Evolutionary conservation across 352 stramenopile species (phyloP), one percentile per base, ranked within the genome.

Genomic region (Pythium rishiriense): DNA sequence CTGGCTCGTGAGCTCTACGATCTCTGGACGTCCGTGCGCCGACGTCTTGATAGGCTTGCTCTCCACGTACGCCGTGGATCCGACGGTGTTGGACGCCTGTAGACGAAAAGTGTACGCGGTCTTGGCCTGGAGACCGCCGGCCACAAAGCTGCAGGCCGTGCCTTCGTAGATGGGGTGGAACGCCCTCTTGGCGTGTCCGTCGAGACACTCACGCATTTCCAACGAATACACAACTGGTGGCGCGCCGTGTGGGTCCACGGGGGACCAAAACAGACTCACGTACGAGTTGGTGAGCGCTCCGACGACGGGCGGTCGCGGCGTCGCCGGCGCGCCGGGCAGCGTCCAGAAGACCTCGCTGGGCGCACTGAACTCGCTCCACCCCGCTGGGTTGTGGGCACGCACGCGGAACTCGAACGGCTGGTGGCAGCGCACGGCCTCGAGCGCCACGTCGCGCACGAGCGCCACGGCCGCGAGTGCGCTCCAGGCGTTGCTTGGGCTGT

Each of bases 231-330:
- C 68, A 3, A 88, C 76, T 19, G 82, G 79, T 7, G 78, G 66
- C 19, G 83, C 79, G 7, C 85, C 83, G 55, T 91, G 78, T 12
- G 83, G 70, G 17, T 73, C 60, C 1, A 85, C 83, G 25, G 69
- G 78, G 3, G 80, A 78, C 85, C 85, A 94, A 33, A 89, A 90
- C 15, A 92, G 70, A 41, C 81, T 89, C 46, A 81, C 76, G 58
- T 90, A 94, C 42, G 75, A 78, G 59, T 94, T 87, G 25, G 78
- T 80, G 3, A 90, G 66, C 19, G 75, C 66, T 2, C 83, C 83
- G 0, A 75, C 73, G 49, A 91, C 74, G 7, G 83, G 83, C 5
- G 76, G 66, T 14, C 68, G 68, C 9, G 83, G 83, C 3, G 72
- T 67, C 4, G 66, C 64, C 14, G 85, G 83, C 0, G 64, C 62